These are phyloP conservation scores for Cyberlindnera saturnus DNA, from an alignment of 805 yeast species.

Conservation along the genomic window DNA sequence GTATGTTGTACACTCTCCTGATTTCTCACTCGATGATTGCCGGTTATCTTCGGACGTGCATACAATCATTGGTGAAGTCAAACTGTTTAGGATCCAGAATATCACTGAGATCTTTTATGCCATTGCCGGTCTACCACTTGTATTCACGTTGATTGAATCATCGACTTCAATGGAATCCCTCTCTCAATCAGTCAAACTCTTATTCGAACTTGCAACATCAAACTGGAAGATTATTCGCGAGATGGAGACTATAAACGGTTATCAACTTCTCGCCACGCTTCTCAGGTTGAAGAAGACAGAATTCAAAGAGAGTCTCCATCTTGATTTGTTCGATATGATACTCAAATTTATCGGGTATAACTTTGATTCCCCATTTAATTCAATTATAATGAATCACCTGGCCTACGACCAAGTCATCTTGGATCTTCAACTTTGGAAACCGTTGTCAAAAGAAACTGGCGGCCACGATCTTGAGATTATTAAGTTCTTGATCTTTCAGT, in stretches of 20 bases:
- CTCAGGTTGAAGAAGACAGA: constrained; percentile 37
- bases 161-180: constrained; percentile 31
- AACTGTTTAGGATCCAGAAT: constrained; percentile 3
- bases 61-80: constrained; percentile 9
- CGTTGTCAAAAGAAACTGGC: constrained; percentile 11
- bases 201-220: constrained; percentile 38
- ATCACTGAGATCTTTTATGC: constrained; percentile 21
- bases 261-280: constrained; percentile 49
- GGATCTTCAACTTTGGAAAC: constrained; percentile 58
- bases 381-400: constrained; percentile 47
- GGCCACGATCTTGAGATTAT: constrained; percentile 36
- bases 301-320: constrained; percentile 23
- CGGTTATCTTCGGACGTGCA: constrained; percentile 1
- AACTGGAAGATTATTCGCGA: constrained; percentile 50
- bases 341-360: constrained; percentile 53
- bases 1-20: not conserved
- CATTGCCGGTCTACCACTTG: constrained; percentile 46
- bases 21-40: not conserved
- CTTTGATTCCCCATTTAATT: constrained; percentile 41
- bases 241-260: constrained; percentile 56
- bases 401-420: constrained; percentile 56
- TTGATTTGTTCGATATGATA: constrained; percentile 44
- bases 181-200: constrained; percentile 30
- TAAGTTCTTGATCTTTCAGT: constrained; percentile 49
- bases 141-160: constrained; percentile 41